phyloP scores from a whole-genome alignment of 768 basidiomycete species.

The Suillus occidentalis region DNA sequence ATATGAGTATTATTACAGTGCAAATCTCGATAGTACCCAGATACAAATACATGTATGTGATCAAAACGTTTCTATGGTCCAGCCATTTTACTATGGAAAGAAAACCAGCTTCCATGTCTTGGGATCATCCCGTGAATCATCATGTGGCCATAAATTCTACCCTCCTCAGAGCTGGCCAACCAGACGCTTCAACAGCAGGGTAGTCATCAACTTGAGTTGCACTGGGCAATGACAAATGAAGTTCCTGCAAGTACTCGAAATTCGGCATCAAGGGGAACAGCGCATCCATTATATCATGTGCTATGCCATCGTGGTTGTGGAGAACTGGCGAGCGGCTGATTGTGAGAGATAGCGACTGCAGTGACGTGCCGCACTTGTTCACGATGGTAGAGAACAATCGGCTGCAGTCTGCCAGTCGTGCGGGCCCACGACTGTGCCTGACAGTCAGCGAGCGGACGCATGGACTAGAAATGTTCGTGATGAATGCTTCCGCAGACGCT shows the following conservation, averaged over 20 bases:
- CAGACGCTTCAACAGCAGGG: conserved; percentile 1
- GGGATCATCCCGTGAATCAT: background rate
- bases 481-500: background rate
- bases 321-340: conserved; percentile 3
- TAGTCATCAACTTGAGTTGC: background rate
- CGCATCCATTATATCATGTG: conserved; percentile 6
- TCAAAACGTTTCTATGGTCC: background rate
- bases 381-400: conserved; percentile 2
- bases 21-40: conserved; percentile 15
- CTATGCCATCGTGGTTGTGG: background rate
- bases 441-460: background rate
- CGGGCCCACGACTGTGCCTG: conserved; percentile 3
- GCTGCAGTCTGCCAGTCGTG: background rate
- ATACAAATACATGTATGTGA: conserved; percentile 3
- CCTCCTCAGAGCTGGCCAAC: background rate
- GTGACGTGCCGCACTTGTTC: background rate
- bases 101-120: background rate
- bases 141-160: conserved; percentile 1
- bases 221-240: conserved; percentile 4
- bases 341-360: conserved; percentile 3
- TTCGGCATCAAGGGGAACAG: conserved; percentile 6
- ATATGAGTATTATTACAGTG: conserved; percentile 31
- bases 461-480: background rate
- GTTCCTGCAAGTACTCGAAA: conserved; percentile 3
- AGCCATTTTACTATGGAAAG: background rate